Evolutionary conservation across 208 protist species (phyloP).

Genomic region (Leishmania aethiopica): DNA sequence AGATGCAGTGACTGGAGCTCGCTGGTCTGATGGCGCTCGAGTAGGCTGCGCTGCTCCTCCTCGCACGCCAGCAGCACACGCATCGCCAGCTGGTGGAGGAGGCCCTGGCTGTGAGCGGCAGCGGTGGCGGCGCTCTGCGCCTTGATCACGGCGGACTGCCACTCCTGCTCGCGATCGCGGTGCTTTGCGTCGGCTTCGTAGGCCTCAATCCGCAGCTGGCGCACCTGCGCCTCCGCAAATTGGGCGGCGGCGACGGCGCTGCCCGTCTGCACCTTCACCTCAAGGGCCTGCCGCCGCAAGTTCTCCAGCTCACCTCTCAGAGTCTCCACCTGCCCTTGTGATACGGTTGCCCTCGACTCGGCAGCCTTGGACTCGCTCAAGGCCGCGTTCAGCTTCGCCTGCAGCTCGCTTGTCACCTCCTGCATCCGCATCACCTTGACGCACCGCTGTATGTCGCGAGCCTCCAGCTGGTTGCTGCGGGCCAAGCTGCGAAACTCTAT

Average conservation of each 20-base stretch:
- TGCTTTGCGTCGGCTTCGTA: conserved; percentile 27
- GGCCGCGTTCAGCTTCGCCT: conserved; percentile 30
- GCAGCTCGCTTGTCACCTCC: conserved; percentile 32
- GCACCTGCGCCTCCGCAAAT: conserved; percentile 34
- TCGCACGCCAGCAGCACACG: conserved; percentile 37
- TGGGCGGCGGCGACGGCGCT: conserved; percentile 28
- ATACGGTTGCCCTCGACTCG: conserved; percentile 9
- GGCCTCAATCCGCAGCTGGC: conserved; percentile 25
- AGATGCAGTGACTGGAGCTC: conserved; percentile 30
- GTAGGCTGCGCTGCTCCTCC: conserved; percentile 41
- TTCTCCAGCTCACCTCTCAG: conserved; percentile 29
- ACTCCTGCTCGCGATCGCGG: conserved; percentile 31
- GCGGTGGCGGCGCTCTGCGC: conserved; percentile 24
- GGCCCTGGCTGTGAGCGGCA: background rate
- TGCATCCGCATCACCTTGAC: conserved; percentile 31
- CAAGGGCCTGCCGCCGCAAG: conserved; percentile 24
- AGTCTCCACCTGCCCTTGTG: conserved; percentile 21
- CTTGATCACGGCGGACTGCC: conserved; percentile 30
- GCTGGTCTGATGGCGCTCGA: conserved; percentile 44
- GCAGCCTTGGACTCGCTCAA: conserved; percentile 16
- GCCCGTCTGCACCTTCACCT: conserved; percentile 37
- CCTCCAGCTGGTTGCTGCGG: conserved; percentile 34
- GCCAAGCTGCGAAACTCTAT: conserved; percentile 33
- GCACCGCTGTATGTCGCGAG: conserved; percentile 36
- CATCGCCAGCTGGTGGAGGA: conserved; percentile 4